Base-by-base conservation (phyloP, 495 filamentous ascomycete species). In the Xylaria sp. region DNA sequence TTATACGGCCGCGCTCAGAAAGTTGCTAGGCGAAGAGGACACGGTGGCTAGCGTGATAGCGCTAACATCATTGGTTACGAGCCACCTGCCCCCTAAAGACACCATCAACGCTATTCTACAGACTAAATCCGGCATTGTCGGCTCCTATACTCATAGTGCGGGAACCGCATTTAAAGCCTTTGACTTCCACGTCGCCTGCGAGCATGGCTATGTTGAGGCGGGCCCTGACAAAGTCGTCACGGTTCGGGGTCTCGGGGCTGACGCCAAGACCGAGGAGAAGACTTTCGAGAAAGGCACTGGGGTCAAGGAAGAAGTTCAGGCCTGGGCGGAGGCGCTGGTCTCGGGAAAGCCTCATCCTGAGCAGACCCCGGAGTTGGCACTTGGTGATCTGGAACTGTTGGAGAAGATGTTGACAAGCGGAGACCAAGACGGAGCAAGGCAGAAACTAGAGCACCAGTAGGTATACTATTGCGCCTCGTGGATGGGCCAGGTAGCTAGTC, bases 71-170 rank as follows among this genome's bases (percentile, higher is more conserved):
- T 84, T 87, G 67, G 79, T 89, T 50, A 86, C 90, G 72, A 72
- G 80, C 33, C 86, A 94, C 79, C 84, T 96, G 7, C 88, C 90
- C 5, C 93, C 92, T 0, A 84, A 92, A n/a, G 93, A 95, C 74
- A 93, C 92, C 0, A 83, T 94, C 24, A 87, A 90, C 77, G 90
- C 91, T 7, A 82, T 88, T 0, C 76, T 89, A 64, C 85, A 87
- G 78, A 90, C 90, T 0, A 81, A 79, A 71, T 85, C 83, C 44
- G 92, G 92, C 2, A 85, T 85, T n/a, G 86, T 86, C 2, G 93
- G 93, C 6, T 84, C 86, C 5, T 83, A 93, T 46, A 81, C 82
- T 15, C 71, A 89, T 1, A 89, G 87, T 0, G 92, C 89, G 74
- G 92, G 92, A 2, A 92, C 91, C 1, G 86, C 85, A 5, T 85